Base-by-base conservation (phyloP, 768 basidiomycete genomes). In the Gymnopilus junonius region DNA sequence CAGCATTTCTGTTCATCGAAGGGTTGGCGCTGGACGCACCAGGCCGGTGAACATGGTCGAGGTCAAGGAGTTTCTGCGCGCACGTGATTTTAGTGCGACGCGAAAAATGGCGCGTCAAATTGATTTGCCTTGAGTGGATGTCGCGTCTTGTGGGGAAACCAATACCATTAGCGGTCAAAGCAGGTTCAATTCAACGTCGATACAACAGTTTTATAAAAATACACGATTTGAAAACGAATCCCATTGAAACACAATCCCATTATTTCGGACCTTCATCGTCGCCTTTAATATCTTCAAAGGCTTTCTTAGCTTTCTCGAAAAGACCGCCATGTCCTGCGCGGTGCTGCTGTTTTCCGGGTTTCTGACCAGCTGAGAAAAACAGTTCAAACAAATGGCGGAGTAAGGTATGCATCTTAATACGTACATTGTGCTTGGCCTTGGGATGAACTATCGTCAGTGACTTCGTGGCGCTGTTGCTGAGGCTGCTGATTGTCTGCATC, bases 41-140 rank as follows among this genome's bases (percentile, higher is more conserved):
- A 93, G 81, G 69, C 91, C 91, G 56, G 91, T 93, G 75, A 93
- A 93, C 91, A 93, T 92, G 59, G 59, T 70, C 59, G 50, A 61
- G 48, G 51, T 39, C 14, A n/a, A n/a, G 48, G 35, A 20, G n/a
- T n/a, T n/a, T n/a, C n/a, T 39, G 58, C 21, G 31, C n/a, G 34
- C 63, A 64, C 58, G 63, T 59, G 63, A 55, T 48, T 58, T 8
- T 14, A 1, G 8, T 25, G 25, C 23, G 45, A 25, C 45, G 45
- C 45, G 25, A 42, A 12, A 42, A 39, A 1, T 15, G 48, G n/a
- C 48, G 56, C 45, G 55, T 55, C 25, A 37, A 57, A 48, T 46
- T 45, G 29, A 23, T 43, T 61, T 61, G n/a, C 50, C 37, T 42
- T 31, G 45, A 43, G 14, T 42, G 50, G 58, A 45, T 5, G 4